Base-by-base conservation (phyloP, 805 yeast genomes). In the Sugiyamaella qingdaonensis region DNA sequence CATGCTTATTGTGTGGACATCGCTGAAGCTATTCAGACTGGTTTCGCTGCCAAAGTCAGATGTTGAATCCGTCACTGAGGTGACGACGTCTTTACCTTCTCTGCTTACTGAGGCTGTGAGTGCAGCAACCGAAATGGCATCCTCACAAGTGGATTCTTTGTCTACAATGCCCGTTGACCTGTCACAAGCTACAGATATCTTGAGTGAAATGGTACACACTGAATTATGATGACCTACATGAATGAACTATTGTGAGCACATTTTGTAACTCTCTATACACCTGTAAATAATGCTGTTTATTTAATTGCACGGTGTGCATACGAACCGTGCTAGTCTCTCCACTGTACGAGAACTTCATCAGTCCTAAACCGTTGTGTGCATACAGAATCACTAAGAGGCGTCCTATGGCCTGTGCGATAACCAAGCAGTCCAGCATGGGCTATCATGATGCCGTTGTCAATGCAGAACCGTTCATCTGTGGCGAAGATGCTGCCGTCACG, bases 401-500 rank as follows among this genome's bases (percentile, higher is more conserved):
- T 79, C 13, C 65, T 62, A 52, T 80, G 82, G 1, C 97, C 97
- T 77, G 84, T 86, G 61, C 97, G 76, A 64, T 81, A 89, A 50
- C 86, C 88, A 55, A 92, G 68, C 47, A 92, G 72, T 0, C 99
- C 99, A 0, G 98, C 97, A 63, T 92, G 99, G 0, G 98, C 99
- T 62, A 92, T 92, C 99, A 92, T 92, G 41, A 91, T 92, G 10
- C 99, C 99, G 64, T 92, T 92, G 67, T 92, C 99, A 43, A 92
- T 92, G 70, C 98, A 92, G 65, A 92, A 92, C 54, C 97, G 72
- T 65, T 92, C 97, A 68, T 92, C 99, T 0, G 99, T 92, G 2
- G 99, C 96, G 66, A 77, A 88, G 2, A 92, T 85, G n/a, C 81
- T 77, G 0, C 97, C 97, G 60, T 83, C 82, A 58, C 99, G 76